phyloP scores from a whole-genome alignment of 1,139 yeast species.

The Blastobotrys buckinghamii region DNA sequence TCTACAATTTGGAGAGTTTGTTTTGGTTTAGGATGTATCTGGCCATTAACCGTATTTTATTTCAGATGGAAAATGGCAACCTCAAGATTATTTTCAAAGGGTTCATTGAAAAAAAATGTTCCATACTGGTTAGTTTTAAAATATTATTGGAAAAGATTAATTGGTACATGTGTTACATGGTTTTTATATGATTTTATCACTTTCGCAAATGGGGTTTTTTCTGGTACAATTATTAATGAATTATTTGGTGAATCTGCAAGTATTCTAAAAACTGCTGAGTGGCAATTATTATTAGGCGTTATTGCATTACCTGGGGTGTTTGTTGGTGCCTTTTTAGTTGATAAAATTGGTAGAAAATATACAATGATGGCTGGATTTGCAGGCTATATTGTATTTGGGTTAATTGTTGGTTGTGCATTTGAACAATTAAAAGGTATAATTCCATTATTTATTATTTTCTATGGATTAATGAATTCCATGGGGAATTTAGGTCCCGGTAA shows the following conservation, averaged over 20 bases:
- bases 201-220: conserved; percentile 60
- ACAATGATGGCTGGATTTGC: conserved; percentile 53
- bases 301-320: conserved; percentile 56
- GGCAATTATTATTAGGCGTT: conserved; percentile 50
- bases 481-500: conserved; percentile 79
- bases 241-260: conserved; percentile 38
- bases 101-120: conserved; percentile 46
- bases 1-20: conserved; percentile 67
- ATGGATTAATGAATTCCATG: conserved; percentile 51
- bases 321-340: conserved; percentile 50
- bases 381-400: conserved; percentile 55
- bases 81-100: conserved; percentile 49
- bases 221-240: conserved; percentile 46
- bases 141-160: conserved; percentile 49
- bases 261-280: conserved; percentile 47
- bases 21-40: conserved; percentile 67
- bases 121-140: conserved; percentile 49
- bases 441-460: conserved; percentile 52
- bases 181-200: conserved; percentile 59
- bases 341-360: conserved; percentile 51
- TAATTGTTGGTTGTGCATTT: conserved; percentile 52
- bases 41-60: conserved; percentile 68
- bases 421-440: conserved; percentile 43
- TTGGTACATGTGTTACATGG: conserved; percentile 59
- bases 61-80: conserved; percentile 70